These are phyloP conservation scores for Sapria himalayana DNA, from an alignment of 345 rosid species.

Conservation along the genomic window DNA sequence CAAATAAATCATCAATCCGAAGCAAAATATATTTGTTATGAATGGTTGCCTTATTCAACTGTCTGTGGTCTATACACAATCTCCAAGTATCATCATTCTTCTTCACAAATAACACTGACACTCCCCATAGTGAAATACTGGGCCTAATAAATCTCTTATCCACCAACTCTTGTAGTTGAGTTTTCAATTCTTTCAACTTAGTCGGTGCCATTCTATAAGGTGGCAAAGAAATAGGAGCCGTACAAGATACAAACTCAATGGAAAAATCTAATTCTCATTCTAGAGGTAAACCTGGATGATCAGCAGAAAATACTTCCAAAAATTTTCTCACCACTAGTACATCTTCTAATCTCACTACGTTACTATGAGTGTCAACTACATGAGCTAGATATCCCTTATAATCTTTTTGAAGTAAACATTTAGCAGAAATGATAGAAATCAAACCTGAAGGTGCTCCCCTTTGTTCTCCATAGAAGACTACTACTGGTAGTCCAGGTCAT, in stretches of 20 bases:
- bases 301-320: no score
- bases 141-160: slow-evolving; percentile 1
- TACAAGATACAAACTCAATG: not conserved
- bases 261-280: slow-evolving; percentile 1
- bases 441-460: no score
- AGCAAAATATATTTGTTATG: not conserved
- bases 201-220: not conserved
- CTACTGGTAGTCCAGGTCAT: no score
- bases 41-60: not conserved
- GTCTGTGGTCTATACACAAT: not conserved
- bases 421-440: no score
- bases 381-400: no score
- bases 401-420: no score
- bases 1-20: not conserved
- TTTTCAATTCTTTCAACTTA: not conserved
- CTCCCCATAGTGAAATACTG: not conserved
- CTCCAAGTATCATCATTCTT: not conserved
- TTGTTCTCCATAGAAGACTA: no score
- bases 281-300: no score
- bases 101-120: not conserved
- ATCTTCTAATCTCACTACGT: no score
- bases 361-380: no score
- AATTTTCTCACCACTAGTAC: no score
- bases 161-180: not conserved
- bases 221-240: not conserved